Base-by-base conservation (phyloP, 2,329 filamentous ascomycete species). In the Dactylellina drechsleri region DNA sequence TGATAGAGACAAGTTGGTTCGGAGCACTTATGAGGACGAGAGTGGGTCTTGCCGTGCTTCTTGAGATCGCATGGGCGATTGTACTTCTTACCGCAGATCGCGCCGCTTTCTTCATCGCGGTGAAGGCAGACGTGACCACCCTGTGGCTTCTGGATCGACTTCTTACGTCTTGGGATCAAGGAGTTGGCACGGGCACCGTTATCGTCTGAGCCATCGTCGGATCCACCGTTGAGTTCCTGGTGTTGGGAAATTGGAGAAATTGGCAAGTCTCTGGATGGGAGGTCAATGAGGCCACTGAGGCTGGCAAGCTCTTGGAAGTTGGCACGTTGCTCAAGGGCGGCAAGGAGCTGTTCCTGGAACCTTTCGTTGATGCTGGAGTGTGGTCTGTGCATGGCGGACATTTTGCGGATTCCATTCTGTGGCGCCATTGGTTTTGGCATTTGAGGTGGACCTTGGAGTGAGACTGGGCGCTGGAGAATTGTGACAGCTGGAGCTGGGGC, bases 1-100 rank as follows among this genome's bases (percentile, higher is more conserved):
- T 91, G 89, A 82, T 97, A 98, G 81, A 96, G 96, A 91, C 95
- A 98, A 53, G 87, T 89, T 47, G 87, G 81, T 20, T 92, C 85
- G 5, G 89, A 87, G 83, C 95, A 99, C 85, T 99, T 99, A 91
- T 92, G 97, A 8, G 94, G 95, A 41, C 95, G 91, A 66, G 92
- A 93, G 82, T 99, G 95, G 0, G 94, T 98, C 86, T 98, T 99
- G 84, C 96, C 91, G 83, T 99, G 95, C 85, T 98, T 98, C 78
- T 93, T 97, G 72, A 98, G 85, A 82, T 99, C 95, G 83, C 95
- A 98, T n/a, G 92, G 92, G 76, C 95, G 90, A 83, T 95, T 96
- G 85, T 98, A 98, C 82, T 94, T 89, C 84, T 97, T 97, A 82
- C 88, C 89, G 84, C 94, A 98, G 47, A 88, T 87, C 4, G 85